phyloP scores from a whole-genome alignment of 257 asterid genomes.

The Gentiana dahurica region DNA sequence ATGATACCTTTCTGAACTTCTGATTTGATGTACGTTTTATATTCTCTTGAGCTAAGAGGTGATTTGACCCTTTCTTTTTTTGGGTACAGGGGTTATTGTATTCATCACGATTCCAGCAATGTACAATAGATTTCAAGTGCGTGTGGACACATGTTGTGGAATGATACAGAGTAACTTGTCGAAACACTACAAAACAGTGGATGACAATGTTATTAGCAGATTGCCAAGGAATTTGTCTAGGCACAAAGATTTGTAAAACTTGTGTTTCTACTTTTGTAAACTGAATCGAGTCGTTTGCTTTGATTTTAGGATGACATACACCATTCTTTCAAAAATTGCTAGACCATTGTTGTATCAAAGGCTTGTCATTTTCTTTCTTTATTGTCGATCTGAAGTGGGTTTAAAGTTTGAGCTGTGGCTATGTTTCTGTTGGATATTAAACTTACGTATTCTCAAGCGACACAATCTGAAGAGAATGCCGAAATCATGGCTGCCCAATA shows the following conservation, averaged over 20 bases:
- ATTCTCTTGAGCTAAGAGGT: background rate
- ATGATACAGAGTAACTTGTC: conserved; percentile 55
- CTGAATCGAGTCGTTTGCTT: background rate
- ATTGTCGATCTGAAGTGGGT: too few species aligned
- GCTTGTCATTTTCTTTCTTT: too few species aligned
- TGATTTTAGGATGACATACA: background rate
- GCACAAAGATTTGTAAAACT: conserved; percentile 44
- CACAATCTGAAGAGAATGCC: too few species aligned
- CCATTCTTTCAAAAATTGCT: background rate
- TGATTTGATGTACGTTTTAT: background rate
- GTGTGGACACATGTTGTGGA: conserved; percentile 53
- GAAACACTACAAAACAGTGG: conserved; percentile 72
- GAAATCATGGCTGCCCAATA: too few species aligned
- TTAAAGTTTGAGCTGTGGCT: too few species aligned
- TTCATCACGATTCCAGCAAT: conserved; percentile 72
- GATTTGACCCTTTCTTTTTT: conserved; percentile 4
- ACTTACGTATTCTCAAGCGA: too few species aligned
- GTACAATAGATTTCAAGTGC: conserved; percentile 54
- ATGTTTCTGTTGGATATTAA: too few species aligned
- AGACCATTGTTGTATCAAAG: too few species aligned
- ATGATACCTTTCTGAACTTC: too few species aligned
- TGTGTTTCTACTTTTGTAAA: background rate
- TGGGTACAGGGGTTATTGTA: conserved; percentile 52
- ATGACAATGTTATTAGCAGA: conserved; percentile 63
- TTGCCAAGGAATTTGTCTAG: conserved; percentile 44